Evolutionary conservation across 2,329 filamentous ascomycete genomes (phyloP).

Genomic region (Trichophyton schoenleinii): DNA sequence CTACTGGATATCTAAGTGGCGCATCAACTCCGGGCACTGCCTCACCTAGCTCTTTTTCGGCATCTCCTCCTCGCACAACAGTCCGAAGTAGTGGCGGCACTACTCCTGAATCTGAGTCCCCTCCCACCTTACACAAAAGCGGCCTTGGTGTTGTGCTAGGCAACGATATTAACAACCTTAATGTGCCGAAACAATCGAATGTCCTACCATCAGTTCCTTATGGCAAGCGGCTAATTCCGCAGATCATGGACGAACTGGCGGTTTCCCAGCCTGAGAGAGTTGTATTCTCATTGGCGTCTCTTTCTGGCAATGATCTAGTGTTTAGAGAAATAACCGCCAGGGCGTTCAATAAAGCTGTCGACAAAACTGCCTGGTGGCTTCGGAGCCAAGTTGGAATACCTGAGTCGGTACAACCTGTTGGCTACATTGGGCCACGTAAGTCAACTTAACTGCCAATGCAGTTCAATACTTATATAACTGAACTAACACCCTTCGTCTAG

Average conservation of each 20-base stretch:
- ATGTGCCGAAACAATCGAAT: not conserved
- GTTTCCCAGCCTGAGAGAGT: not conserved
- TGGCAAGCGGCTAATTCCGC: conserved; percentile 2
- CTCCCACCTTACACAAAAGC: not conserved
- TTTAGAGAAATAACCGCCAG: not conserved
- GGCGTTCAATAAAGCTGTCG: not conserved
- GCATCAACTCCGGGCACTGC: not conserved
- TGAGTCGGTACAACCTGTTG: not conserved
- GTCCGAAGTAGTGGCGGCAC: not conserved
- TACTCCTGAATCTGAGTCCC: not conserved
- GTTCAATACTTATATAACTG: not conserved
- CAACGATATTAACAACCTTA: too few species aligned
- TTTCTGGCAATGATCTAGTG: not conserved
- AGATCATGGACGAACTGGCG: conserved; percentile 1
- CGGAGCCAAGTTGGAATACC: not conserved
- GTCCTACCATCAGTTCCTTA: not conserved
- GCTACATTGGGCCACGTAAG: conserved; percentile 6
- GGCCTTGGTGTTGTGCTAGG: not conserved
- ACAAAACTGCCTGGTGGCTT: conserved; percentile 5
- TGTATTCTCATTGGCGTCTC: not conserved
- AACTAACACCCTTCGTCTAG: not conserved
- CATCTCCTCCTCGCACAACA: not conserved
- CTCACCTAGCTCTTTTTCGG: not conserved
- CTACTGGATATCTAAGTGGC: not conserved
- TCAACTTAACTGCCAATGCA: not conserved